Evolutionary conservation across 495 filamentous ascomycete genomes (phyloP).

Genomic region (Mycothermus thermophilus): DNA sequence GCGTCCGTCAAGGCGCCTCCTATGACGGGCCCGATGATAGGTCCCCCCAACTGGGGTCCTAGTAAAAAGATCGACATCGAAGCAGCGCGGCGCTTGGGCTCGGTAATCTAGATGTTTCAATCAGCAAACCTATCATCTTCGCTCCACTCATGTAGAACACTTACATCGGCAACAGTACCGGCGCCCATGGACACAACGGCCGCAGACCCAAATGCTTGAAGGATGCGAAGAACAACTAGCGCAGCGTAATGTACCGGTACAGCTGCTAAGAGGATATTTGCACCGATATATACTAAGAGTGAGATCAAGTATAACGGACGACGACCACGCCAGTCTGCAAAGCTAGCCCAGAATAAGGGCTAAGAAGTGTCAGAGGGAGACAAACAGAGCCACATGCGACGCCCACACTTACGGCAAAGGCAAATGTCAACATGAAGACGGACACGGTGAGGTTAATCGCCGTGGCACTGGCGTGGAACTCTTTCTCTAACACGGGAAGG

Average conservation of each 20-base stretch:
- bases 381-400: not conserved
- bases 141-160: not conserved
- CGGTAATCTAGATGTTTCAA: slow-evolving; percentile 7
- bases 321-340: slow-evolving; percentile 7
- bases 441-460: slow-evolving; percentile 8
- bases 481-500: slow-evolving; percentile 3
- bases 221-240: slow-evolving; percentile 1
- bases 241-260: slow-evolving; percentile 5
- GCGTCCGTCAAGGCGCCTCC: slow-evolving; percentile 7
- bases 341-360: slow-evolving; percentile 8
- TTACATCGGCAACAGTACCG: slow-evolving; percentile 6
- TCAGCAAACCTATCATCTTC: too few species aligned
- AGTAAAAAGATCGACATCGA: slow-evolving; percentile 7
- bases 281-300: slow-evolving; percentile 4
- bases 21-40: slow-evolving; percentile 5
- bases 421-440: slow-evolving; percentile 6
- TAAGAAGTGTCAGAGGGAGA: not conserved
- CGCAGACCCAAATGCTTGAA: slow-evolving; percentile 3
- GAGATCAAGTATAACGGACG: slow-evolving; percentile 5
- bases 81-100: slow-evolving; percentile 6
- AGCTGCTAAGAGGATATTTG: slow-evolving; percentile 4
- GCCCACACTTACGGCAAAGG: slow-evolving; percentile 2
- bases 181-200: slow-evolving; percentile 8
- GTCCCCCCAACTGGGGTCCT: slow-evolving; percentile 8
- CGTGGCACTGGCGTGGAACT: slow-evolving; percentile 6